These are phyloP conservation scores for Phialophora expanda DNA, from an alignment of 2,329 filamentous ascomycete species.

Conservation along the genomic window DNA sequence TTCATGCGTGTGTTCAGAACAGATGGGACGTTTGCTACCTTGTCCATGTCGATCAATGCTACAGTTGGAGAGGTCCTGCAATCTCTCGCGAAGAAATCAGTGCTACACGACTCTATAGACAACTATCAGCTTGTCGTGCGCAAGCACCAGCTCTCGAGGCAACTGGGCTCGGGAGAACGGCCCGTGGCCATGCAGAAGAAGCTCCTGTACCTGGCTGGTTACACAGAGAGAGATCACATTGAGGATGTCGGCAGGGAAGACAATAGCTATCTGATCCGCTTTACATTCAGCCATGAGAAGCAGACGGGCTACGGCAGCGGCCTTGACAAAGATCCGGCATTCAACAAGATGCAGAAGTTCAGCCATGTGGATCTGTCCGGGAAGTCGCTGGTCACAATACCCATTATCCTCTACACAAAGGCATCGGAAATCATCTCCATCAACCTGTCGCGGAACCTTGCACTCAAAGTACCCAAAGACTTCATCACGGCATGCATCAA, in stretches of 20 bases:
- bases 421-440: slow-evolving; percentile 91
- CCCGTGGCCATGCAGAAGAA: slow-evolving; percentile 91
- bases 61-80: slow-evolving; percentile 84
- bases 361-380: slow-evolving; percentile 92
- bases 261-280: slow-evolving; percentile 94
- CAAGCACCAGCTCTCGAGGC: slow-evolving; percentile 86
- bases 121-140: slow-evolving; percentile 96
- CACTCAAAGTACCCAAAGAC: slow-evolving; percentile 89
- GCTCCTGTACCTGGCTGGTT: slow-evolving; percentile 88
- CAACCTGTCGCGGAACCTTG: slow-evolving; percentile 90
- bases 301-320: slow-evolving; percentile 78
- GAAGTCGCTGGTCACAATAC: slow-evolving; percentile 90
- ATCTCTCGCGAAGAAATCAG: slow-evolving; percentile 94
- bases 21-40: slow-evolving; percentile 91
- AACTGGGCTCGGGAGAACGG: slow-evolving; percentile 77
- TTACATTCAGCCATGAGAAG: slow-evolving; percentile 89
- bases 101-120: slow-evolving; percentile 83
- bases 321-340: slow-evolving; percentile 75
- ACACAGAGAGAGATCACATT: slow-evolving; percentile 81
- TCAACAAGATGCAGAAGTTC: slow-evolving; percentile 84
- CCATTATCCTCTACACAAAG: slow-evolving; percentile 90
- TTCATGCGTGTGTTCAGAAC: slow-evolving; percentile 95
- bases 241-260: slow-evolving; percentile 96
- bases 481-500: slow-evolving; percentile 94
- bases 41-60: slow-evolving; percentile 82